Percentiles rank a stretch among this genome's conserved stretches.
Conservation (phyloP, 2,329 filamentous ascomycete species). For the Neofusicoccum laricinum region DNA sequence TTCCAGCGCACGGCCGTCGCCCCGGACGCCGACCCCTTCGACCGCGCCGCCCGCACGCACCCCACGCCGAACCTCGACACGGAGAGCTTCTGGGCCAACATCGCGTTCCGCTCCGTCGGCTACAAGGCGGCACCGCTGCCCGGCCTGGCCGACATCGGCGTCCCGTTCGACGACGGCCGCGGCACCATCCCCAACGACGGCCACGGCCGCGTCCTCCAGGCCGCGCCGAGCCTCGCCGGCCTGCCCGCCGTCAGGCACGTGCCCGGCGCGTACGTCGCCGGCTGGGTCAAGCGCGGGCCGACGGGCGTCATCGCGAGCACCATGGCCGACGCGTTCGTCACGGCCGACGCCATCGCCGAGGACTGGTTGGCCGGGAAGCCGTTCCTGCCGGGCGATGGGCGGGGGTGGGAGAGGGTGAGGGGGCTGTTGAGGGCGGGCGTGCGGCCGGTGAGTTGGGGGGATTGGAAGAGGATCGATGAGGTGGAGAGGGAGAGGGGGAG, state of each 20-base stretch:
- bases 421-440: constrained; percentile 57
- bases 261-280: constrained; percentile 83
- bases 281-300: constrained; percentile 93
- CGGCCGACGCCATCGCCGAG: constrained; percentile 75
- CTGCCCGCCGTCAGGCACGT: constrained; percentile 49
- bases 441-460: constrained; percentile 71
- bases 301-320: constrained; percentile 95
- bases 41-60: constrained; percentile 51
- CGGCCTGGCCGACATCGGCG: constrained; percentile 69
- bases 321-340: constrained; percentile 90
- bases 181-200: constrained; percentile 84
- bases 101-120: constrained; percentile 91
- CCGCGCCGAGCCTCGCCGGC: too few relatives aligned
- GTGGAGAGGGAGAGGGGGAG: constrained; percentile 68
- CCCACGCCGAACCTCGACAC: constrained; percentile 33
- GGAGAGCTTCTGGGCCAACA: constrained; percentile 59
- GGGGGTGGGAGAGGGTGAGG: constrained; percentile 77
- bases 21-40: constrained; percentile 41
- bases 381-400: constrained; percentile 46
- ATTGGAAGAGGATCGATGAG: constrained; percentile 84
- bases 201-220: constrained; percentile 74
- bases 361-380: constrained; percentile 62
- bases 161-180: constrained; percentile 71
- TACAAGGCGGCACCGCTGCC: constrained; percentile 79
- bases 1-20: constrained; percentile 57